These are phyloP conservation scores for Pelargonium australe DNA, from an alignment of 441 rosid genomes.

Conservation along the genomic window DNA sequence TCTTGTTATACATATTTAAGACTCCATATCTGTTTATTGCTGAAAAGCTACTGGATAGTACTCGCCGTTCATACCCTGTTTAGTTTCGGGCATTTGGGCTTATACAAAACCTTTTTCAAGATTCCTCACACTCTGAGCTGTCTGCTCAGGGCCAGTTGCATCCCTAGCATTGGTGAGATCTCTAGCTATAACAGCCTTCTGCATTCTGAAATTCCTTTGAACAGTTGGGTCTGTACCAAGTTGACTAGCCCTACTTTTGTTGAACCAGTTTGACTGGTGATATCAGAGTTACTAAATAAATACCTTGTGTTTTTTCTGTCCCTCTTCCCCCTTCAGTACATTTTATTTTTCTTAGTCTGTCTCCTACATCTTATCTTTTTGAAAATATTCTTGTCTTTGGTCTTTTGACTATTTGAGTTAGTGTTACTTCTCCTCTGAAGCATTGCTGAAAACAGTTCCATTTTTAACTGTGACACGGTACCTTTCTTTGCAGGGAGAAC, in stretches of 20 bases:
- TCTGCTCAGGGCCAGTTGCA: neutral
- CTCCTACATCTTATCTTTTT: neutral
- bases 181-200: neutral
- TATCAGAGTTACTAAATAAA: conserved; percentile 3
- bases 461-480: neutral
- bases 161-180: neutral
- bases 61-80: neutral
- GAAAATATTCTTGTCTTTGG: neutral
- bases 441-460: neutral
- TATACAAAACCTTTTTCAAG: neutral
- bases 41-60: conserved; percentile 1
- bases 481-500: conserved; percentile 55
- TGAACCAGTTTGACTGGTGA: neutral
- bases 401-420: conserved; percentile 10
- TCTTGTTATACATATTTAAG: neutral
- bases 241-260: neutral
- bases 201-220: neutral
- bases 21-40: neutral
- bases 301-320: neutral
- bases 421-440: neutral
- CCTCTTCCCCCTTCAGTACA: neutral
- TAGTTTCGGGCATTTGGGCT: neutral
- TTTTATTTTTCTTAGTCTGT: neutral
- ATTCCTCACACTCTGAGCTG: neutral
- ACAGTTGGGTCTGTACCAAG: neutral